phyloP scores from a whole-genome alignment of 139 green algal genomes.

The Tetratostichococcus sp. region DNA sequence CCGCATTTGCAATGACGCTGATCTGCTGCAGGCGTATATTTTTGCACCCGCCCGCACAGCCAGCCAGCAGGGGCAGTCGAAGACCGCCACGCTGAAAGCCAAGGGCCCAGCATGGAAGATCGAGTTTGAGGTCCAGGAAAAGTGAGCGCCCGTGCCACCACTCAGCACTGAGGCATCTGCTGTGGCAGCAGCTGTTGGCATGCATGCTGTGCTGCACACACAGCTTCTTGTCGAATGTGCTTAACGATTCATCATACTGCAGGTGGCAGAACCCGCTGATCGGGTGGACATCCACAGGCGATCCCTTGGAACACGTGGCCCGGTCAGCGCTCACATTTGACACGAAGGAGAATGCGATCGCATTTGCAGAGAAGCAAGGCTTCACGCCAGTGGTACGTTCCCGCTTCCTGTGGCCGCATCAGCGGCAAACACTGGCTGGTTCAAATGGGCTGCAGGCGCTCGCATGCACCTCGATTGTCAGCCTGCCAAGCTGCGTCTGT shows the following conservation, averaged over 20 bases:
- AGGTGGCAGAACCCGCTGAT: slow-evolving; percentile 97
- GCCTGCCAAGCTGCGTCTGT: too few species aligned
- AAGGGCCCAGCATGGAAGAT: slow-evolving; percentile 72
- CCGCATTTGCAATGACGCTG: too few species aligned
- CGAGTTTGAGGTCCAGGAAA: slow-evolving; percentile 56
- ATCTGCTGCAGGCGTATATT: slow-evolving; percentile 58
- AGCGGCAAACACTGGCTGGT: too few species aligned
- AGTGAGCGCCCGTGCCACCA: too few species aligned
- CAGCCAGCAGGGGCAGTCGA: slow-evolving; percentile 60
- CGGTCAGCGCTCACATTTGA: slow-evolving; percentile 57
- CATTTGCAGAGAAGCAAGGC: slow-evolving; percentile 69
- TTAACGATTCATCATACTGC: slow-evolving; percentile 32
- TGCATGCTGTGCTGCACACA: too few species aligned
- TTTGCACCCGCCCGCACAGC: slow-evolving; percentile 58
- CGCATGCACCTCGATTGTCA: too few species aligned
- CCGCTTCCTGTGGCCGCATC: too few species aligned
- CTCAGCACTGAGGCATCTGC: too few species aligned
- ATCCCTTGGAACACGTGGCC: slow-evolving; percentile 76
- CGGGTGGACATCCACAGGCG: slow-evolving; percentile 93
- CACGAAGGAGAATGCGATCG: slow-evolving; percentile 40
- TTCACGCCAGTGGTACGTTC: slow-evolving; percentile 68
- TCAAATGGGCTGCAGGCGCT: too few species aligned
- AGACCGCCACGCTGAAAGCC: slow-evolving; percentile 37
- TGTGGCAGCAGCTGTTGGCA: too few species aligned
- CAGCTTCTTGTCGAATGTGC: too few species aligned